A percentile compares a stretch with the other conserved stretches of the same genome.
These are phyloP conservation scores for Cutaneotrichosporon mucoides DNA, from an alignment of 1,284 basidiomycete genomes.

Conservation along the genomic window DNA sequence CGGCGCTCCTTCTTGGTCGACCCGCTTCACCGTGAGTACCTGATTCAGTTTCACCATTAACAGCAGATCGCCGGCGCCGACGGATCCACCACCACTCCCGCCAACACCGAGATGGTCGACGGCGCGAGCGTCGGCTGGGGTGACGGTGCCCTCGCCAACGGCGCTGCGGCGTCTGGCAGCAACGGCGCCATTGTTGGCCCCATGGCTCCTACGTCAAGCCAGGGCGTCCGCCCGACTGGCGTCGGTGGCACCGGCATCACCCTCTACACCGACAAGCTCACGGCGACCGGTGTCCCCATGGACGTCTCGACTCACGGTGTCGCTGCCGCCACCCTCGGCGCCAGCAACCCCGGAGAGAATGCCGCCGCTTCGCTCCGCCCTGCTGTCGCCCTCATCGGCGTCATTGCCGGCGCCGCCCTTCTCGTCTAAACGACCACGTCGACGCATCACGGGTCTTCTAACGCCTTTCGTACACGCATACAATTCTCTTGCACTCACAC, in stretches of 20 bases:
- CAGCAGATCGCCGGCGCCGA: constrained; percentile 36
- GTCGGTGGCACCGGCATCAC: constrained; percentile 16
- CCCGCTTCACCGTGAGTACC: constrained; percentile 37
- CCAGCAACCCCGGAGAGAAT: constrained; percentile 24
- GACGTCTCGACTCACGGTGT: constrained; percentile 12
- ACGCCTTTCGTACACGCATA: background rate
- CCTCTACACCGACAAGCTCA: constrained; percentile 13
- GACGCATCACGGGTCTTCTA: too few relatives aligned
- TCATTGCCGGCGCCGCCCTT: constrained; percentile 6
- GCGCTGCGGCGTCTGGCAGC: too few relatives aligned
- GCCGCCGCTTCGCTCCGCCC: background rate
- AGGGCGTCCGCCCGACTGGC: background rate
- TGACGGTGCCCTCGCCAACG: background rate
- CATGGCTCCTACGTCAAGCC: too few relatives aligned
- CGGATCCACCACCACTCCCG: constrained; percentile 38
- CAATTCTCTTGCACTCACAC: background rate
- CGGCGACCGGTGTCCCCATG: constrained; percentile 7
- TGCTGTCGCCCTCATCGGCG: background rate
- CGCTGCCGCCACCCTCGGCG: constrained; percentile 10
- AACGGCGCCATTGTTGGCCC: too few relatives aligned
- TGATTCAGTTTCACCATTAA: too few relatives aligned
- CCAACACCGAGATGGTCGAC: constrained; percentile 33
- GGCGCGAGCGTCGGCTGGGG: constrained; percentile 42
- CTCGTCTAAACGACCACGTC: constrained; percentile 1
- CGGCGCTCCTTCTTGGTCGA: constrained; percentile 41